Percentiles rank a stretch among this genome's conserved stretches.
Evolutionary conservation across 2,329 filamentous ascomycete genomes (phyloP).

Genomic region (Epicoccum sorghinum): DNA sequence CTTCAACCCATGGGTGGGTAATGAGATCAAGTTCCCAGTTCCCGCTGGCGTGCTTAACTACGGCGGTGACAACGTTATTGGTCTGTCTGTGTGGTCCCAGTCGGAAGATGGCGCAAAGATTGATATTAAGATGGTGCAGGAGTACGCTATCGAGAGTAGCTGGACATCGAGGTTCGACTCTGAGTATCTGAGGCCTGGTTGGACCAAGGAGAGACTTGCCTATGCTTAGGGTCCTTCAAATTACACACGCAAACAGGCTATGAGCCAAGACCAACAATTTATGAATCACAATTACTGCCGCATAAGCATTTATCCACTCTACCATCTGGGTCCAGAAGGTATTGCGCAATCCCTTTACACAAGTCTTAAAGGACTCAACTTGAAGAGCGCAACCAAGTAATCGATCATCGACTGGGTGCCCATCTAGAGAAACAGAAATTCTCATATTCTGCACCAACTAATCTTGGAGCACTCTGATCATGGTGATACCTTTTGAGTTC

Average conservation of each 20-base stretch:
- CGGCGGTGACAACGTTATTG: constrained; percentile 63
- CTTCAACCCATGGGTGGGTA: constrained; percentile 65
- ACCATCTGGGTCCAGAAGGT: too few relatives aligned
- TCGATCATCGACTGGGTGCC: too few relatives aligned
- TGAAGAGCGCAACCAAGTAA: too few relatives aligned
- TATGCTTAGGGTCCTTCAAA: constrained; percentile 30
- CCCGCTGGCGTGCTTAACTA: constrained; percentile 66
- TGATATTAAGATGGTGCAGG: constrained; percentile 58
- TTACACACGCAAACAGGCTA: neutral
- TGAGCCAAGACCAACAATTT: neutral
- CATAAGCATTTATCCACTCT: neutral
- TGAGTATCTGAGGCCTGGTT: constrained; percentile 58
- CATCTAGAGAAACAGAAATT: too few relatives aligned
- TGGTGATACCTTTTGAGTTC: too few relatives aligned
- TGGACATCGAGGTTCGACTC: constrained; percentile 59
- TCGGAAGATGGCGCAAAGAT: constrained; percentile 58
- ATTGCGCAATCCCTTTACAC: too few relatives aligned
- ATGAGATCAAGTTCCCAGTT: constrained; percentile 66
- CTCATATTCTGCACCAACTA: too few relatives aligned
- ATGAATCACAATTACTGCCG: neutral
- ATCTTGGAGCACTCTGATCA: too few relatives aligned
- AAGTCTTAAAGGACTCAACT: too few relatives aligned
- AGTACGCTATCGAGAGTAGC: constrained; percentile 61
- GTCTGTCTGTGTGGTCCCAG: constrained; percentile 66
- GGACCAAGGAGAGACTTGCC: constrained; percentile 48